These are phyloP conservation scores for Fusarium kyushuense DNA, from an alignment of 2,329 filamentous ascomycete genomes.

Conservation along the genomic window DNA sequence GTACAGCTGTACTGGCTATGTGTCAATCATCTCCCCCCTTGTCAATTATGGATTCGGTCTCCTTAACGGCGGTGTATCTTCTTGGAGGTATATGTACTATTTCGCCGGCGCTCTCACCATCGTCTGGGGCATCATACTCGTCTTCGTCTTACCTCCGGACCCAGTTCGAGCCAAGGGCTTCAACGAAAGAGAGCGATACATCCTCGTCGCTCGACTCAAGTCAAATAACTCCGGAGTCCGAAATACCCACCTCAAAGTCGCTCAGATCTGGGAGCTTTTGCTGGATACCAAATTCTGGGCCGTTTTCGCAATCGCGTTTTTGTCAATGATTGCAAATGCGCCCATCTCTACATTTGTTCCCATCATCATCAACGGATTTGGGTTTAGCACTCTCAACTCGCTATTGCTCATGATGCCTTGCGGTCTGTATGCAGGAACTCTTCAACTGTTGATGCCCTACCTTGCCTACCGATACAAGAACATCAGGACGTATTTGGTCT, in stretches of 20 bases:
- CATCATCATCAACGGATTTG: slow-evolving; percentile 60
- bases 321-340: slow-evolving; percentile 57
- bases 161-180: slow-evolving; percentile 54
- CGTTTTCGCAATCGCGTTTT: slow-evolving; percentile 54
- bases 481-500: slow-evolving; percentile 55
- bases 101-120: slow-evolving; percentile 55
- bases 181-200: slow-evolving; percentile 45
- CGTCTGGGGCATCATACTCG: slow-evolving; percentile 54
- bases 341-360: slow-evolving; percentile 59
- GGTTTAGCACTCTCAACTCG: slow-evolving; percentile 58
- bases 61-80: slow-evolving; percentile 53
- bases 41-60: slow-evolving; percentile 63
- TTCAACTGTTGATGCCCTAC: slow-evolving; percentile 56
- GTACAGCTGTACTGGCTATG: slow-evolving; percentile 60
- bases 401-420: slow-evolving; percentile 53
- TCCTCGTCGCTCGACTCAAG: slow-evolving; percentile 47
- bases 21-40: slow-evolving; percentile 59
- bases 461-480: slow-evolving; percentile 54
- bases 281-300: slow-evolving; percentile 56
- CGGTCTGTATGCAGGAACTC: slow-evolving; percentile 54
- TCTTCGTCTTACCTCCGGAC: slow-evolving; percentile 56
- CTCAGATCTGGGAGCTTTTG: slow-evolving; percentile 55
- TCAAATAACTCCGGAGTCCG: slow-evolving; percentile 55
- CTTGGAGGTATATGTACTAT: slow-evolving; percentile 47
- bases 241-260: slow-evolving; percentile 59